Conservation (phyloP, 73 alveolate genomes). For the Stentor roeselii region DNA sequence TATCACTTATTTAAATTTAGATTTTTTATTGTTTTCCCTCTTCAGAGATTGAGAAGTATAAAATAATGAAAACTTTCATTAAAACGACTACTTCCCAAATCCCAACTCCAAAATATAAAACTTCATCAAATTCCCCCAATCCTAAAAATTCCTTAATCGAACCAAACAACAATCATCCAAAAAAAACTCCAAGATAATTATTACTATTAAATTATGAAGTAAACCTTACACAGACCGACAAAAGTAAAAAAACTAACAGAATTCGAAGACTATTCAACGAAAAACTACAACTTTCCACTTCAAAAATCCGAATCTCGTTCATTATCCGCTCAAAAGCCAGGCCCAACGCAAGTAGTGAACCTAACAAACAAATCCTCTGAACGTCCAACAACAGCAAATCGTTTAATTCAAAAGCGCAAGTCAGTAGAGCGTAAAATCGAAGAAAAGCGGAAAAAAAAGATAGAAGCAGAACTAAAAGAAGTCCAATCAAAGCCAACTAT, state of each 20-base stretch:
- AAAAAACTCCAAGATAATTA: too few species aligned
- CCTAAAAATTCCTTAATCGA: too few species aligned
- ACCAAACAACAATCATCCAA: too few species aligned
- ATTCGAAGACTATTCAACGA: neutral
- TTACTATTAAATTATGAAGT: neutral
- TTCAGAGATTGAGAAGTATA: too few species aligned
- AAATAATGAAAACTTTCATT: too few species aligned
- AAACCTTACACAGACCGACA: neutral
- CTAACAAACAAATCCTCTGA: neutral
- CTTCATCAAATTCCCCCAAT: too few species aligned
- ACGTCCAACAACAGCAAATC: neutral
- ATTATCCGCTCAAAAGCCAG: neutral
- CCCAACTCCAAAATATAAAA: too few species aligned
- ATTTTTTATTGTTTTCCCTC: too few species aligned
- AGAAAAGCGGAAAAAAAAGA: neutral
- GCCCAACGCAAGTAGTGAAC: neutral
- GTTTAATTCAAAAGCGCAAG: neutral
- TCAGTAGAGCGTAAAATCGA: neutral
- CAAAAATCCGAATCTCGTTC: neutral
- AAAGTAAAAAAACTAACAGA: neutral
- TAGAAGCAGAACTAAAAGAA: neutral
- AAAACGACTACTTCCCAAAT: too few species aligned
- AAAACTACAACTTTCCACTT: neutral
- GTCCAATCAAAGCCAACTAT: neutral
- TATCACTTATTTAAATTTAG: too few species aligned